Evolutionary conservation across 2,329 filamentous ascomycete genomes (phyloP).

Genomic region (Cladosporium phlei): DNA sequence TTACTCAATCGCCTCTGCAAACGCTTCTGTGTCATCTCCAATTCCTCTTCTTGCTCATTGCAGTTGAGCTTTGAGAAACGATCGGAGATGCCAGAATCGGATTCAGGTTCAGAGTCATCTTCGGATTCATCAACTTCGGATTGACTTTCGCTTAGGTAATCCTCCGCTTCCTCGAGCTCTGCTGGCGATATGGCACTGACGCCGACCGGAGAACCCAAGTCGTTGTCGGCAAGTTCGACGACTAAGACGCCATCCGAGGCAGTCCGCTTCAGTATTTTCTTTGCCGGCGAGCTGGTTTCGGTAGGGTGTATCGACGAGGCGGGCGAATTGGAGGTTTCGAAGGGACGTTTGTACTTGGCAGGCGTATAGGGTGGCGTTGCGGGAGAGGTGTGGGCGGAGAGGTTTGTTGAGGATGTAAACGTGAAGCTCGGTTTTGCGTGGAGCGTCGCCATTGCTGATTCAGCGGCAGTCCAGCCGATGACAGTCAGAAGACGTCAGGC

Average conservation of each 20-base stretch:
- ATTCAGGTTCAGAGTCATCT: slow-evolving; percentile 17
- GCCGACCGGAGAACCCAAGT: slow-evolving; percentile 24
- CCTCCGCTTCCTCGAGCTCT: slow-evolving; percentile 40
- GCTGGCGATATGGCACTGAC: slow-evolving; percentile 42
- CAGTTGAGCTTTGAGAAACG: slow-evolving; percentile 29
- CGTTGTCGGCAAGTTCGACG: slow-evolving; percentile 38
- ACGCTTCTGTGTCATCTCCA: slow-evolving; percentile 17
- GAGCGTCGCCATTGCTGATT: slow-evolving; percentile 19
- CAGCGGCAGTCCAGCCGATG: not conserved
- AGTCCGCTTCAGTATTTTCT: slow-evolving; percentile 23
- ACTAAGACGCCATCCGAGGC: slow-evolving; percentile 35
- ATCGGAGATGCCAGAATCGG: slow-evolving; percentile 14
- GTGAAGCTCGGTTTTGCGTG: slow-evolving; percentile 24
- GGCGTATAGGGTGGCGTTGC: slow-evolving; percentile 29
- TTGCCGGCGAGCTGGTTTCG: slow-evolving; percentile 31
- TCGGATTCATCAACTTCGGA: slow-evolving; percentile 21
- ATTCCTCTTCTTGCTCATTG: slow-evolving; percentile 19
- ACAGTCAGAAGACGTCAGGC: not conserved
- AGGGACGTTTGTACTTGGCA: slow-evolving; percentile 21
- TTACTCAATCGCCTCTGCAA: slow-evolving; percentile 37
- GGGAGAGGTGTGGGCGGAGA: slow-evolving; percentile 19
- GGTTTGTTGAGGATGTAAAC: slow-evolving; percentile 20
- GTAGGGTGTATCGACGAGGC: slow-evolving; percentile 36
- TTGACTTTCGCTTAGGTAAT: slow-evolving; percentile 26
- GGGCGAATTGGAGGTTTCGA: slow-evolving; percentile 27